Evolutionary conservation across 2,329 filamentous ascomycete species (phyloP).

Genomic region (Emericellopsis cladophorae): DNA sequence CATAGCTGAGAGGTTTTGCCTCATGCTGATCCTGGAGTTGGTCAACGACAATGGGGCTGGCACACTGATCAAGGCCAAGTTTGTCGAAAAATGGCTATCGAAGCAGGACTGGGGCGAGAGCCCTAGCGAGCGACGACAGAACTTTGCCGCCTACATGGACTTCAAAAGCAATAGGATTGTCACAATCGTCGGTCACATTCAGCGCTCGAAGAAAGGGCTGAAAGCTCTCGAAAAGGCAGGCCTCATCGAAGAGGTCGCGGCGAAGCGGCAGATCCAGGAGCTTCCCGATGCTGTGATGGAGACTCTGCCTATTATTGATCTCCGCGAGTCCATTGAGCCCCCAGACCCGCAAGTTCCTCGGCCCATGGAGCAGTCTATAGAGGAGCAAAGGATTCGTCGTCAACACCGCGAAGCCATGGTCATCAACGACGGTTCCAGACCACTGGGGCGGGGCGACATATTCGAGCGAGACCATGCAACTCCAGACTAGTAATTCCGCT

Average conservation of each 20-base stretch:
- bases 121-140: slow-evolving; percentile 36
- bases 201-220: slow-evolving; percentile 34
- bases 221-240: slow-evolving; percentile 37
- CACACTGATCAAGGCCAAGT: slow-evolving; percentile 46
- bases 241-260: slow-evolving; percentile 19
- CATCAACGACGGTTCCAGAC: slow-evolving; percentile 70
- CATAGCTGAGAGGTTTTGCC: slow-evolving; percentile 45
- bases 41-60: slow-evolving; percentile 45
- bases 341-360: slow-evolving; percentile 12
- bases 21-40: slow-evolving; percentile 44
- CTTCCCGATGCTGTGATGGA: slow-evolving; percentile 20
- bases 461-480: slow-evolving; percentile 50
- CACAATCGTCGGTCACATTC: slow-evolving; percentile 37
- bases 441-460: slow-evolving; percentile 64
- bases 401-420: slow-evolving; percentile 83
- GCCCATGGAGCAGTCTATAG: slow-evolving; percentile 39
- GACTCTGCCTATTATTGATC: slow-evolving; percentile 12
- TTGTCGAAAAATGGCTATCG: slow-evolving; percentile 63
- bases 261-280: slow-evolving; percentile 13
- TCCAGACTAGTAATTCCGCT: slow-evolving; percentile 1
- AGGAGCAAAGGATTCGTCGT: slow-evolving; percentile 62
- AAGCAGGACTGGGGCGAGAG: slow-evolving; percentile 56
- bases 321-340: slow-evolving; percentile 9
- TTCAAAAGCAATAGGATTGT: slow-evolving; percentile 37
- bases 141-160: slow-evolving; percentile 39